Evolutionary conservation across 305 asterid species (phyloP), one percentile per base, ranked within the genome.

Genomic region (Stenogyne calaminthoides): DNA sequence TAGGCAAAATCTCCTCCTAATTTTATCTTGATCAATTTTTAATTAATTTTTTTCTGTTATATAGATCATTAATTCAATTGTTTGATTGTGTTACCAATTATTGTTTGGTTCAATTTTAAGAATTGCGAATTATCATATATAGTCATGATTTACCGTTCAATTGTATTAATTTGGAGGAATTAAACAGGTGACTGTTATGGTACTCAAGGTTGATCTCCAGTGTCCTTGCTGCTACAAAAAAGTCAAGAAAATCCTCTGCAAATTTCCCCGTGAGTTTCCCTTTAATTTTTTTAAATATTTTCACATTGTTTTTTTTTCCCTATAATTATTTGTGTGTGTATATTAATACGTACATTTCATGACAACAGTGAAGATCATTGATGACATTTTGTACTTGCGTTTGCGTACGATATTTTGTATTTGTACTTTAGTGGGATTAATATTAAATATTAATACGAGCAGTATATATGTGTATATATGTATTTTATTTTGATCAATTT

Each of bases 201-300:
- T 82, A 18, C 91, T 92, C 5, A 83, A 89, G 85, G 97, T 84
- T 58, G 96, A 92, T 87, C 93, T 92, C 37, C 88, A 89, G 73
- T 92, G 98, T 67, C 76, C 89, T 4, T 77, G 87, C 78, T 92
- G 96, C 88, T 89, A 77, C 91, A 90, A 81, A 83, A 92, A 92
- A 81, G 77, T 90, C 78, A 88, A 92, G 89, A 90, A 88, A 84
- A 77, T 84, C 9, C 88, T 92, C 67, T 87, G 91, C 91, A 84
- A 81, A 80, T 84, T 87, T 12, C 97, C 95, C 63, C 88, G 96
- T 92, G 7, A 87, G 97, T 76, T 18, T 47, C 14, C 22, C 6
- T 11, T 52, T n/a, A 0, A 0, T 46, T 25, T 16, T 14, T 1
- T 16, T 5, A 1, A 1, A 22, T 51, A 14, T 20, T 52, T 18